Percentiles rank a stretch among this genome's conserved stretches.
Evolutionary conservation across 257 asterid species (phyloP).

Genomic region (Eustoma russellianum): DNA sequence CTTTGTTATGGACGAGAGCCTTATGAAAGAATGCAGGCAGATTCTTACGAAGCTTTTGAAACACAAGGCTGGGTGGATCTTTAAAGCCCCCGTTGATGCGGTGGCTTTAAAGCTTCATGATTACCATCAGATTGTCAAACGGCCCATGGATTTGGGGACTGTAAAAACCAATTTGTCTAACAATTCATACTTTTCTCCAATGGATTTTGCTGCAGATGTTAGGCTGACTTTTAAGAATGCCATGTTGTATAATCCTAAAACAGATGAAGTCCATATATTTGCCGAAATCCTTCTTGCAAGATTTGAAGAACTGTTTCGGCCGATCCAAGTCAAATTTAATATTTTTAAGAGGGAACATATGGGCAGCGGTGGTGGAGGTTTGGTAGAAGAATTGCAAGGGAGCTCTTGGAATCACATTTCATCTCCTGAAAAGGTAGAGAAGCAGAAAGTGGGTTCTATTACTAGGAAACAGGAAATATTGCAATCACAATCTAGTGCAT

Average conservation of each 20-base stretch:
- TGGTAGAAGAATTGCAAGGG: constrained; percentile 63
- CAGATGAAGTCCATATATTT: constrained; percentile 53
- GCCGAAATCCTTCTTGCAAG: constrained; percentile 50
- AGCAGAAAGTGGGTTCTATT: constrained; percentile 30
- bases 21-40: constrained; percentile 64
- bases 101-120: constrained; percentile 60
- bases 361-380: constrained; percentile 12
- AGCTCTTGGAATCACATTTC: constrained; percentile 63
- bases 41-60: constrained; percentile 58
- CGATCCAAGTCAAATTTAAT: constrained; percentile 47
- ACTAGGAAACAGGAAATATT: constrained; percentile 40
- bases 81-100: constrained; percentile 72
- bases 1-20: constrained; percentile 24
- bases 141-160: constrained; percentile 95
- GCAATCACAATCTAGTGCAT: constrained; percentile 68
- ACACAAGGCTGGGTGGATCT: constrained; percentile 51
- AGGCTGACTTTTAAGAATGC: constrained; percentile 89
- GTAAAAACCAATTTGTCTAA: constrained; percentile 57
- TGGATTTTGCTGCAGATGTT: constrained; percentile 70
- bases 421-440: constrained; percentile 43
- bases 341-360: constrained; percentile 20
- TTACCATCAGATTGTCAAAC: constrained; percentile 75
- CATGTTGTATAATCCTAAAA: constrained; percentile 75
- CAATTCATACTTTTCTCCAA: constrained; percentile 39
- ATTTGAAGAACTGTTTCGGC: constrained; percentile 73